Base-by-base conservation (phyloP, 2,329 filamentous ascomycete genomes). In the Penicillium paneum region DNA sequence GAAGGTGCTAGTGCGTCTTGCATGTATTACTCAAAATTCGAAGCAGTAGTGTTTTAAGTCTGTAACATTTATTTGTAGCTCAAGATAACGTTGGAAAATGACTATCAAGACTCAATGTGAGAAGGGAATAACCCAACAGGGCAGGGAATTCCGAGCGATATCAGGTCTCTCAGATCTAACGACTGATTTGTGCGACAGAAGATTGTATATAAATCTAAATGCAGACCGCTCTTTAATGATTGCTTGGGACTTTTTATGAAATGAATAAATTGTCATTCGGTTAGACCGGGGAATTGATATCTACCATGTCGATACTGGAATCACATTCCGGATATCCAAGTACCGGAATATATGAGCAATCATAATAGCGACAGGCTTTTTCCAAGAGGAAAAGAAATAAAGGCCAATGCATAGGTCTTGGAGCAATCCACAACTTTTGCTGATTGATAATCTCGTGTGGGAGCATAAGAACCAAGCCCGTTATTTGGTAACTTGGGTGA, bases 271-370 rank as follows among this genome's bases (percentile, higher is more conserved):
- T 13, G 10, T 42, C 8, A 17, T 29, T 17, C 13, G 26, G 15
- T 6, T 17, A 2, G 5, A 10, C 21, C 17, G n/a, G 13, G 7
- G n/a, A 19, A 19, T 32, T n/a, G 19, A n/a, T 21, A 5, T n/a
- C 31, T 6, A 2, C 1, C 19, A 29, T 29, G 8, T 43, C 3
- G 17, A 29, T 44, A 5, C 40, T 39, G 52, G 52, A 49, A 38
- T 26, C 26, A 32, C 52, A 32, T 54, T 31, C 52, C 45, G 3
- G 26, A 24, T 40, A 31, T 26, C 28, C 24, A 41, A 49, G 19
- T n/a, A 19, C 35, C 38, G 47, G 47, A 43, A 38, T 49, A 43
- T 49, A 43, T 34, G 38, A 13, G 29, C 38, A 41, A 49, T 49
- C 34, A 8, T 43, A 49, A 42, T 49, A 28, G 42, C 47, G 19